Evolutionary conservation across 306 rosid genomes (phyloP).

Genomic region (Sindora glabra): DNA sequence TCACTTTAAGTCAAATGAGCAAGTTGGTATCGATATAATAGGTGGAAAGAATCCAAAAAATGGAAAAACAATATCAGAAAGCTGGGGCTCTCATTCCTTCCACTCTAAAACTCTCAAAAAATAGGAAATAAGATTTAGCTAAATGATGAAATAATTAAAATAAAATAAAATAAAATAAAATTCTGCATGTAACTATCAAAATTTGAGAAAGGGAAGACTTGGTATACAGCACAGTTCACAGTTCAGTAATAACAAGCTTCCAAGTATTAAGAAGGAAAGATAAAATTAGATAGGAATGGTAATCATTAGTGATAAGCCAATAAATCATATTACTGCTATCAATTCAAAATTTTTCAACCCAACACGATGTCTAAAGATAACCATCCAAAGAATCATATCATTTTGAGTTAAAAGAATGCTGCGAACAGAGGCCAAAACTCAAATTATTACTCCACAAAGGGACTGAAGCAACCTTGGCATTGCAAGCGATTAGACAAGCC

Average conservation of each 20-base stretch:
- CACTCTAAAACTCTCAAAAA: not conserved
- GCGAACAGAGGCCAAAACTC: not conserved
- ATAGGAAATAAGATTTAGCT: not conserved
- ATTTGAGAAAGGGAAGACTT: no score
- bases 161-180: no score
- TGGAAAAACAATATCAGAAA: not conserved
- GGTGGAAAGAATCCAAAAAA: not conserved
- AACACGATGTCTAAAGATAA: not conserved
- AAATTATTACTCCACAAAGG: slow-evolving; percentile 1
- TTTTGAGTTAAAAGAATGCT: not conserved
- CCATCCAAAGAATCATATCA: not conserved
- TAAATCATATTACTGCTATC: no score
- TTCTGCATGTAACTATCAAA: no score
- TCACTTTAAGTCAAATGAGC: not conserved
- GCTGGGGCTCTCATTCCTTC: not conserved
- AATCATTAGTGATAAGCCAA: no score
- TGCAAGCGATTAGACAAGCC: slow-evolving; percentile 80
- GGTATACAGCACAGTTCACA: no score
- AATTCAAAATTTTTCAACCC: not conserved
- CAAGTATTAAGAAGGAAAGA: no score
- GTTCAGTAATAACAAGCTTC: no score
- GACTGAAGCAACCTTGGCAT: slow-evolving; percentile 54
- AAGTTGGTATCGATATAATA: not conserved
- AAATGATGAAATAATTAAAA: no score
- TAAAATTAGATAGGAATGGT: no score